phyloP scores from a whole-genome alignment of 257 asterid species.

The Scutellaria barbata region DNA sequence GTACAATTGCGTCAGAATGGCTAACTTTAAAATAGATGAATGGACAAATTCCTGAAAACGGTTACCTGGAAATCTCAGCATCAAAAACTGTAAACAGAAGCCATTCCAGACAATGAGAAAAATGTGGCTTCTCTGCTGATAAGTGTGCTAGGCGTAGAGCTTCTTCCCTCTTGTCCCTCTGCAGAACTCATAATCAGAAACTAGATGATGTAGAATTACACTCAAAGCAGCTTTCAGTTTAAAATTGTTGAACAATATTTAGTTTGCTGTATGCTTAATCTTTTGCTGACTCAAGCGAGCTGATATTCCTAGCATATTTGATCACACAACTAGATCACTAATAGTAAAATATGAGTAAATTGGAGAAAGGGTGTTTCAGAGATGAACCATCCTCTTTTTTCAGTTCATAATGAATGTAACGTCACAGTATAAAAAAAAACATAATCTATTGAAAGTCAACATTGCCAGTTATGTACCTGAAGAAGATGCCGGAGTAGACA shows the following conservation, averaged over 20 bases:
- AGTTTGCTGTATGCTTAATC: constrained; percentile 23
- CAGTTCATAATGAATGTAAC: constrained; percentile 26
- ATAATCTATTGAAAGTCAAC: constrained; percentile 24
- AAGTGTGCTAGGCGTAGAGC: constrained; percentile 89
- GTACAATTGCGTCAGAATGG: constrained; percentile 24
- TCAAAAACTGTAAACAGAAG: constrained; percentile 98
- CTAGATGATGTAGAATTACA: constrained; percentile 27
- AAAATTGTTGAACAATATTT: constrained; percentile 15
- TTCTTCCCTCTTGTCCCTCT: constrained; percentile 96
- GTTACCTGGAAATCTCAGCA: constrained; percentile 92
- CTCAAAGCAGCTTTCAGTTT: constrained; percentile 5
- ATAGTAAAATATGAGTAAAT: not conserved
- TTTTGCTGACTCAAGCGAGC: constrained; percentile 11
- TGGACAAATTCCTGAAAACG: constrained; percentile 27
- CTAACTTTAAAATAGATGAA: constrained; percentile 19
- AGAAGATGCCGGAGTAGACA: constrained; percentile 98
- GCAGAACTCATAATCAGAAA: constrained; percentile 43
- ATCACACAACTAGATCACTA: constrained; percentile 20
- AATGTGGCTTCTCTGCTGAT: constrained; percentile 99
- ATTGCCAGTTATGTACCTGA: constrained; percentile 62
- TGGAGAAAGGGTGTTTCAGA: constrained; percentile 25
- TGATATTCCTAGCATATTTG: not conserved
- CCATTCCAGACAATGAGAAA: constrained; percentile 98
- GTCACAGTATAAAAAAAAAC: not conserved
- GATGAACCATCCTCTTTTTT: constrained; percentile 3